These are phyloP conservation scores for Incumbomyces lentus DNA, from an alignment of 2,329 filamentous ascomycete genomes.

Conservation along the genomic window DNA sequence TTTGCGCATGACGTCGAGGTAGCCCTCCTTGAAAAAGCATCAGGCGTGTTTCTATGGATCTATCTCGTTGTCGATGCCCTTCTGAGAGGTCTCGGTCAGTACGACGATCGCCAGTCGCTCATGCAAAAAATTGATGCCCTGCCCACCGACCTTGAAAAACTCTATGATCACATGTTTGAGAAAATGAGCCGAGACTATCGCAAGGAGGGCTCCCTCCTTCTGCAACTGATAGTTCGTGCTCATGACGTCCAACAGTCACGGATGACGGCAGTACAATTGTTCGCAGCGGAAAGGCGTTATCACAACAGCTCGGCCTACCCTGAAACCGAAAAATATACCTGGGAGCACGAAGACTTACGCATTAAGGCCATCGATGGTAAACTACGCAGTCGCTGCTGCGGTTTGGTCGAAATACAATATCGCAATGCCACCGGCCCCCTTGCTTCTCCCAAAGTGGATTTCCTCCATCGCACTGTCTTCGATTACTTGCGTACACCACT, in stretches of 20 bases:
- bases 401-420: background rate
- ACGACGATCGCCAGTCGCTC: background rate
- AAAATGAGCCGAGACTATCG: background rate
- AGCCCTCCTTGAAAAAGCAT: conserved; percentile 22
- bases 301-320: background rate
- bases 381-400: conserved; percentile 1
- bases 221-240: background rate
- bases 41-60: conserved; percentile 39
- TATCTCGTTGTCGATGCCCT: conserved; percentile 30
- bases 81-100: background rate
- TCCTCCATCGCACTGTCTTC: background rate
- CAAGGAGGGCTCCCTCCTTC: background rate
- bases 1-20: background rate
- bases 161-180: background rate
- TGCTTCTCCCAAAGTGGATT: background rate
- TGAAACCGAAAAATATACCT: background rate
- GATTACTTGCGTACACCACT: too few species aligned
- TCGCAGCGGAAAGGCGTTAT: too few species aligned
- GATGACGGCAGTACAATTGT: background rate
- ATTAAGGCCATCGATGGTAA: background rate
- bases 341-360: background rate
- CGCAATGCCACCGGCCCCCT: background rate
- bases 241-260: background rate
- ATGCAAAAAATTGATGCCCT: background rate
- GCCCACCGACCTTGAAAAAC: background rate